A percentile compares a stretch with the other conserved stretches of the same genome.
phyloP scores from a whole-genome alignment of 306 rosid genomes.

The Casuarina cunninghamiana region DNA sequence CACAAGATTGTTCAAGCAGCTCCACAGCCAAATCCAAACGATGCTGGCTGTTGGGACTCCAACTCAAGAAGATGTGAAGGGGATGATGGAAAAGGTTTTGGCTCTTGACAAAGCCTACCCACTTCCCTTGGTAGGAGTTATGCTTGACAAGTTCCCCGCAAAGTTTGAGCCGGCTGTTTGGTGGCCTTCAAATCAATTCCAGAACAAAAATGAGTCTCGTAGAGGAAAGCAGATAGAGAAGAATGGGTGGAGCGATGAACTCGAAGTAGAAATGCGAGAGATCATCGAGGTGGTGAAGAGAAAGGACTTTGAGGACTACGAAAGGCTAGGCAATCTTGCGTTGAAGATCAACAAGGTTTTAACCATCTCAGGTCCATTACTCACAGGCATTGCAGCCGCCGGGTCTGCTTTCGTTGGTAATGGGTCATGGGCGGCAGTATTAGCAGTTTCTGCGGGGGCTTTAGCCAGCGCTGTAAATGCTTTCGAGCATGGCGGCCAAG shows the following conservation, averaged over 20 bases:
- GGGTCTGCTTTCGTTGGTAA: constrained; percentile 48
- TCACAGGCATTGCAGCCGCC: constrained; percentile 63
- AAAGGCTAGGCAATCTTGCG: constrained; percentile 56
- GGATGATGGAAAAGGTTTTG: constrained; percentile 50
- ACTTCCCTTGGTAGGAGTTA: constrained; percentile 69
- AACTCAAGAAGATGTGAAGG: constrained; percentile 44
- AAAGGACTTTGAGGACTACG: constrained; percentile 68
- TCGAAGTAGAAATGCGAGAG: constrained; percentile 62
- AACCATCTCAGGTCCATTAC: constrained; percentile 70
- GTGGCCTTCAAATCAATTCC: constrained; percentile 61
- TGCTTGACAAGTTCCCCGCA: constrained; percentile 72
- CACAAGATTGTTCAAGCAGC: constrained; percentile 54
- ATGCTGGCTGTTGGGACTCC: constrained; percentile 30
- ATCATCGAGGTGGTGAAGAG: constrained; percentile 45
- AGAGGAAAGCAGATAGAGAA: not conserved
- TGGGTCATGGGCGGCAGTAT: constrained; percentile 29
- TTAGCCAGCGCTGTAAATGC: constrained; percentile 49
- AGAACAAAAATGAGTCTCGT: not conserved
- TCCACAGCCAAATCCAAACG: constrained; percentile 45
- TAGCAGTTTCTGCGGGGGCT: constrained; percentile 57
- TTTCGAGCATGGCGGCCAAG: constrained; percentile 67
- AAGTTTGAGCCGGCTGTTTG: constrained; percentile 65
- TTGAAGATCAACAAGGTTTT: constrained; percentile 62
- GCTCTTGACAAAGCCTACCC: constrained; percentile 80
- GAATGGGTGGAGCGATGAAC: constrained; percentile 63